Conservation (phyloP, 1,284 basidiomycete species). For the Rhodotorula sp. region DNA sequence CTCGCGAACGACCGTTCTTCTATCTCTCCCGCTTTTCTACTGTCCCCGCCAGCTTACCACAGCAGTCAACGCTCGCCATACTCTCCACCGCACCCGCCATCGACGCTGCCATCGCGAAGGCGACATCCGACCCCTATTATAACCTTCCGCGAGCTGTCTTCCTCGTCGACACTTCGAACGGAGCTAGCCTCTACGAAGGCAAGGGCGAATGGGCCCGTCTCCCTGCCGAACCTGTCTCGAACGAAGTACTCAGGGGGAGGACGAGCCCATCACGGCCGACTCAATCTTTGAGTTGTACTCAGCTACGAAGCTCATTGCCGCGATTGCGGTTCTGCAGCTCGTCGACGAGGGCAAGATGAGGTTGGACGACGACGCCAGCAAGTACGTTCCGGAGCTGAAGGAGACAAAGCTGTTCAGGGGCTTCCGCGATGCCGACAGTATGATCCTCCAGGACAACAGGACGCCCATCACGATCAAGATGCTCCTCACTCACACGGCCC, state of each 20-base stretch:
- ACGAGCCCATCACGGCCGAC: background rate
- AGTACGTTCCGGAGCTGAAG: constrained; percentile 15
- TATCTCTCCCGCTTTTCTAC: too few relatives aligned
- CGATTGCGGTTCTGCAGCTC: constrained; percentile 24
- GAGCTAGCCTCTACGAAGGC: background rate
- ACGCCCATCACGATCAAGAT: constrained; percentile 9
- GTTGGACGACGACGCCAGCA: constrained; percentile 16
- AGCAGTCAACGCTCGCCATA: too few relatives aligned
- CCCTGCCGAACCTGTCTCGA: background rate
- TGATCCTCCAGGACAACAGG: constrained; percentile 1
- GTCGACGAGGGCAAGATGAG: constrained; percentile 25
- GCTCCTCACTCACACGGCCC: constrained; percentile 24
- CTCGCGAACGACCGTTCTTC: too few relatives aligned
- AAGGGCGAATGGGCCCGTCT: constrained; percentile 1
- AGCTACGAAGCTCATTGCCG: constrained; percentile 9
- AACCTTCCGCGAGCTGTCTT: background rate
- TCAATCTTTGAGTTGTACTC: constrained; percentile 10
- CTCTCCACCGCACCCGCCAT: background rate
- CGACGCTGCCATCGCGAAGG: background rate
- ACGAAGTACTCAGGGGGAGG: background rate
- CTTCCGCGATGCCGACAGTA: constrained; percentile 1
- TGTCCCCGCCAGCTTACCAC: too few relatives aligned
- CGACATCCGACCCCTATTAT: background rate
- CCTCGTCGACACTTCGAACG: background rate
- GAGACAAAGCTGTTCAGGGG: constrained; percentile 13